Evolutionary conservation across 345 rosid species (phyloP), one percentile per base, ranked within the genome.

Genomic region (Draba incana): DNA sequence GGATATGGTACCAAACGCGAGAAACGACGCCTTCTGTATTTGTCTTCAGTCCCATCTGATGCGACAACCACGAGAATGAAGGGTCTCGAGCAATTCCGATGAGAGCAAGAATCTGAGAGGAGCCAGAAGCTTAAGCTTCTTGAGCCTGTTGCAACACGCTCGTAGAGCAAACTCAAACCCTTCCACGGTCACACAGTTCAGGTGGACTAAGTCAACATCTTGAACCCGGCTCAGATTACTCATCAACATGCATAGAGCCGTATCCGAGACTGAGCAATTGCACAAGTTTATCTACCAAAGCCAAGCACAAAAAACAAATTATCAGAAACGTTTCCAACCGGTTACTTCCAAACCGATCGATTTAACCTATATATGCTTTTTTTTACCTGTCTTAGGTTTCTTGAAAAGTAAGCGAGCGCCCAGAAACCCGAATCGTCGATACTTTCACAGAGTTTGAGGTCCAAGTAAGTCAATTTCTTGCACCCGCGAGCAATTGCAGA

Each of bases 301-400:
- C 81, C 63, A 28, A 65, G 69, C 33, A 33, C 14, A 67, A 49
- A 47, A 62, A 14, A 41, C 43, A 39, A 8, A 24, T 1, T 33
- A 53, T 68, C 15, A 64, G 12, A 16, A 13, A 52, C 23, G 10
- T 15, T 27, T 65, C 45, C 57, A 58, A 33, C 30, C 10, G 3
- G 20, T 37, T 6, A 10, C 23, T 3, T 37, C 45, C 38, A 47
- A 47, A 57, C 48, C 10, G 13, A 55, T 28, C 6, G 24, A 55
- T 57, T 56, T 57, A 48, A 5, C 43, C 60, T 28, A 37, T 10
- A 13, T 8, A 15, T 56, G 57, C 35, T 15, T 8, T 20, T 20
- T 20, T 20, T 33, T 84, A 88, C 98, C 97, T 93, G 98, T 75
- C 89, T 77, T 74, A 93, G 71, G 80, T 93, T 93, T 74, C 66